Evolutionary conservation across 805 yeast genomes (phyloP), one percentile per base, ranked within the genome.

Genomic region (Candida insectalens): DNA sequence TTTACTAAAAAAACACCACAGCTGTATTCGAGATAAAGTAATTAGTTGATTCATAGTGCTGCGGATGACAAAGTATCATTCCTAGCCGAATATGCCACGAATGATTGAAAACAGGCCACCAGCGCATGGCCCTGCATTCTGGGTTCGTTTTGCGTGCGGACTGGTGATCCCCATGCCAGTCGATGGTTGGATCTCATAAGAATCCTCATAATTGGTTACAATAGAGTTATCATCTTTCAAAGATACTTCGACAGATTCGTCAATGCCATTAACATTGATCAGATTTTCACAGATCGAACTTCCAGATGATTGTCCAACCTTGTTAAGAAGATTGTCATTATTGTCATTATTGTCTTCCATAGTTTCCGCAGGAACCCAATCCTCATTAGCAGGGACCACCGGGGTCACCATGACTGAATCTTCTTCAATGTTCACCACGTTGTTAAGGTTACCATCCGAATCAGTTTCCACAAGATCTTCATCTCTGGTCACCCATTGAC

Each of bases 371-470:
- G 23, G 10, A 21, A 12, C 12, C 10, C 10, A 7, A 21, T 21
- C 23, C 7, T 7, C 23, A 8, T 7, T 12, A 8, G 23, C 23
- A 12, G 23, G 10, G 12, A 12, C 12, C 7, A 12, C 23, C 7
- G 23, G 23, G n/a, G n/a, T n/a, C n/a, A n/a, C n/a, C n/a, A n/a
- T 25, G 22, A 23, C 25, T 10, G 27, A n/a, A 5, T 51, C 34
- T 21, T 58, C 62, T 13, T 51, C 58, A 2, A 57, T 57, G 25
- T 50, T 53, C 8, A 73, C 43, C n/a, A 64, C 65, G 46, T 74
- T 74, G 57, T 74, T 74, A 30, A 63, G 69, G 39, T 57, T 64
- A 3, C 79, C 79, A 23, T 57, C 41, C 8, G 32, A 39, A 43
- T 69, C 76, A 14, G 38, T 52, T 42, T 63, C 65, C 22, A 55